These are phyloP conservation scores for Musa itinerans DNA, from an alignment of 176 grass and related monocot species.

Conservation along the genomic window DNA sequence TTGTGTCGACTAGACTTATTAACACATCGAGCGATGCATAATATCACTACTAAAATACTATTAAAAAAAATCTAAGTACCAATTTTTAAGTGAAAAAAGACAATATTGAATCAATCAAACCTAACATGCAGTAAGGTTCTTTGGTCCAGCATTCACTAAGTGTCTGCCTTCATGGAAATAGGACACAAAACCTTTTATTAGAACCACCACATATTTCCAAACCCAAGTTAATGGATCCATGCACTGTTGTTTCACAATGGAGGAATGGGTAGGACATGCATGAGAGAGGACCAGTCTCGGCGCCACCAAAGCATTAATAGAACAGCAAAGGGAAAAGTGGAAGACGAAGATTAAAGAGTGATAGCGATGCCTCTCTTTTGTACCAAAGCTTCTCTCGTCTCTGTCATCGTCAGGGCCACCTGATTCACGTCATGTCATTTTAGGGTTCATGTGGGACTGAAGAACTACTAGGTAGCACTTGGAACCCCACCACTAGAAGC, in stretches of 20 bases:
- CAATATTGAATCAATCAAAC: too few relatives aligned
- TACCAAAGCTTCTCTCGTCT: background rate
- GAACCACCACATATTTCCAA: background rate
- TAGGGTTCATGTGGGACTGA: background rate
- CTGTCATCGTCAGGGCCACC: background rate
- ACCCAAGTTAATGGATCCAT: background rate
- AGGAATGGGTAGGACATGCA: background rate
- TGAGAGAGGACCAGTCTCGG: background rate
- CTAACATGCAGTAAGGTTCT: too few relatives aligned
- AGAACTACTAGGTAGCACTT: background rate
- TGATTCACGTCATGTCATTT: background rate
- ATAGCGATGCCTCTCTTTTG: background rate
- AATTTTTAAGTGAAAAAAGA: too few relatives aligned
- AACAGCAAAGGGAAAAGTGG: background rate
- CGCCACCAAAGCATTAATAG: background rate
- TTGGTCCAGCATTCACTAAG: too few relatives aligned
- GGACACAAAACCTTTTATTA: background rate
- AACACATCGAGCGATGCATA: too few relatives aligned
- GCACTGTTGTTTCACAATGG: background rate
- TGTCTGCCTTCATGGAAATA: too few relatives aligned
- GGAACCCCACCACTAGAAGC: too few relatives aligned
- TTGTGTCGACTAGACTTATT: too few relatives aligned
- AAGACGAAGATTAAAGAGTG: background rate
- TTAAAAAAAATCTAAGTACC: too few relatives aligned
- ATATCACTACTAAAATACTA: too few relatives aligned